phyloP scores from a whole-genome alignment of 257 asterid genomes.

The Salvia splendens region DNA sequence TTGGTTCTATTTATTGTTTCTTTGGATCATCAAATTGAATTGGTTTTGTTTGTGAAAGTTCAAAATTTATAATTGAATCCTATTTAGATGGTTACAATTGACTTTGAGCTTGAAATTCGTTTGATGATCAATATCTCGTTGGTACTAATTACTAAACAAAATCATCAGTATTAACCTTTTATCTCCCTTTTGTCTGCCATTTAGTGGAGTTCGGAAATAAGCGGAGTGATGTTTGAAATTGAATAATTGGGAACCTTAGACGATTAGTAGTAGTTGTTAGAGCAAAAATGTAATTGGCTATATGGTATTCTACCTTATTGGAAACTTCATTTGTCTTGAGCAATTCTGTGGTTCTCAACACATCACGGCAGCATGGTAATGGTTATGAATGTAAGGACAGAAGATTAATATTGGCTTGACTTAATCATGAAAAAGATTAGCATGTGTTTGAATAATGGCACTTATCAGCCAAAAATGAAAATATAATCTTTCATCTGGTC shows the following conservation, averaged over 20 bases:
- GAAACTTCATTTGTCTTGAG: background rate
- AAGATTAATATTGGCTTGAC: slow-evolving; percentile 9
- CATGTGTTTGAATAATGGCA: background rate
- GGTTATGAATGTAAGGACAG: background rate
- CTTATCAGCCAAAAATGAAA: slow-evolving; percentile 2
- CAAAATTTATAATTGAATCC: slow-evolving; percentile 14
- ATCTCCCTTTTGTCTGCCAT: slow-evolving; percentile 14
- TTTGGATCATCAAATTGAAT: slow-evolving; percentile 29
- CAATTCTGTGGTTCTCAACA: slow-evolving; percentile 12
- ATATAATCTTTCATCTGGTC: background rate
- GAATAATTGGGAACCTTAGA: slow-evolving; percentile 17
- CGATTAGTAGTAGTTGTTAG: background rate
- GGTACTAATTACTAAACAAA: background rate
- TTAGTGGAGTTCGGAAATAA: slow-evolving; percentile 15
- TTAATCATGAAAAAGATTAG: slow-evolving; percentile 9
- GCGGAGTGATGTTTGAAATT: slow-evolving; percentile 28
- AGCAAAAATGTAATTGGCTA: background rate
- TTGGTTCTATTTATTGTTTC: background rate
- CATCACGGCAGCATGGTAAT: slow-evolving; percentile 9
- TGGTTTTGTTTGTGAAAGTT: slow-evolving; percentile 10
- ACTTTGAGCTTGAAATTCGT: slow-evolving; percentile 1
- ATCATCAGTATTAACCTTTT: slow-evolving; percentile 22
- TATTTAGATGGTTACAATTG: background rate
- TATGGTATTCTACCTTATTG: background rate
- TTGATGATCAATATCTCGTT: slow-evolving; percentile 6